Base-by-base conservation (phyloP, 495 filamentous ascomycete species). In the Penicillium coffeae region DNA sequence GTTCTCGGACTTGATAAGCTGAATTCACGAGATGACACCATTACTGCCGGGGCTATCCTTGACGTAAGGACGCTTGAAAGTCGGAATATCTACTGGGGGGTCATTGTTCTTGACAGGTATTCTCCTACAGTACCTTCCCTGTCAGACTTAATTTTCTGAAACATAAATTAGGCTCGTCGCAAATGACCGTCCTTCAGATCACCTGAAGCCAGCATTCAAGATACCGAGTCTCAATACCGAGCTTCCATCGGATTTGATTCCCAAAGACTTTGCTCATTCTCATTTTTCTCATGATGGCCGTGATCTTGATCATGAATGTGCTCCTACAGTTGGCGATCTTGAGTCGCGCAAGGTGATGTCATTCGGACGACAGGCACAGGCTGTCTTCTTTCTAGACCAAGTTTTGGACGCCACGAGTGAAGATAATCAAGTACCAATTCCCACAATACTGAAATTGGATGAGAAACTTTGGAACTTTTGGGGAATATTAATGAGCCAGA, bases 21-120 rank as follows among this genome's bases (percentile, higher is more conserved):
- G 47, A 12, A 30, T 38, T 21, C 3, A 27, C 6, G 3, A 20
- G 30, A 27, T 3, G 13, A 45, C 6, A 10, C 3, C 9, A 21
- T 15, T 3, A 20, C 13, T 16, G n/a, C 15, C 6, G 8, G n/a
- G 1, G 1, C 20, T 9, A 12, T 14, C 2, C 9, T 15, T n/a
- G 21, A 6, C 3, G 2, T 15, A 16, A 14, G 15, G 18, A 7
- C 5, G 13, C 25, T 34, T 20, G 60, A 65, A 27, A 55, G 55
- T 10, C 50, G 47, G 12, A 65, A 64, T 45, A 63, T 63, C 12
- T 65, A 60, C 53, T 65, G 64, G 62, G 60, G 48, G 40, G 45
- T 68, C n/a, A 44, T 57, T 8, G 63, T 65, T 9, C 59, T 47
- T 18, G 64, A 67, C 39, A 39, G 61, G 64, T 67, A 50, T 16